phyloP scores from a whole-genome alignment of 257 asterid species.

The Salvia miltiorrhiza region DNA sequence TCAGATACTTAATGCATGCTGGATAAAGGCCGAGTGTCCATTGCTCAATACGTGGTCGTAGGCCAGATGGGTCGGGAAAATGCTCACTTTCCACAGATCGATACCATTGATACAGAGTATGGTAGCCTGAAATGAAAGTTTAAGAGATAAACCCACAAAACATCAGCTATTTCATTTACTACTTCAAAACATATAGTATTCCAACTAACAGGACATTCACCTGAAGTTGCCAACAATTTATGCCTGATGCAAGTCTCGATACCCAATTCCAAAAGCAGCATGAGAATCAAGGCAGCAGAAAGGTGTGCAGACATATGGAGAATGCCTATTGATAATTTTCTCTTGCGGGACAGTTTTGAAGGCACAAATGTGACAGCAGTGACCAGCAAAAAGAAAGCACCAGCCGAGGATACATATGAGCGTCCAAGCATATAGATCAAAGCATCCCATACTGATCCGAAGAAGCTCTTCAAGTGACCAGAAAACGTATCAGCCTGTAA shows the following conservation, averaged over 20 bases:
- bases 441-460: conserved; percentile 80
- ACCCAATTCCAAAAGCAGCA: conserved; percentile 91
- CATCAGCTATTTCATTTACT: neutral
- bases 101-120: conserved; percentile 92
- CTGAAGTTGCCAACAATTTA: conserved; percentile 82
- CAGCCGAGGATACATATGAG: conserved; percentile 75
- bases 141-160: neutral
- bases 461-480: conserved; percentile 82
- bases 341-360: conserved; percentile 73
- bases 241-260: conserved; percentile 88
- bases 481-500: conserved; percentile 76
- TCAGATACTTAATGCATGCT: conserved; percentile 94
- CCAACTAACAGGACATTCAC: conserved; percentile 34
- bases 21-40: conserved; percentile 99
- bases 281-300: conserved; percentile 85
- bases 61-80: conserved; percentile 98
- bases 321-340: conserved; percentile 61
- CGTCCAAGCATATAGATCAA: conserved; percentile 67
- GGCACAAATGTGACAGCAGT: conserved; percentile 83
- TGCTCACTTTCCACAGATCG: conserved; percentile 85
- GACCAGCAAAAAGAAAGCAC: conserved; percentile 66
- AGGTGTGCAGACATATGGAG: conserved; percentile 94
- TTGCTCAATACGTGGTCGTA: conserved; percentile 84
- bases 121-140: conserved; percentile 62
- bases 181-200: neutral